These are phyloP conservation scores for Leccinum griseonigrum DNA, from an alignment of 1,284 basidiomycete genomes.

Conservation along the genomic window DNA sequence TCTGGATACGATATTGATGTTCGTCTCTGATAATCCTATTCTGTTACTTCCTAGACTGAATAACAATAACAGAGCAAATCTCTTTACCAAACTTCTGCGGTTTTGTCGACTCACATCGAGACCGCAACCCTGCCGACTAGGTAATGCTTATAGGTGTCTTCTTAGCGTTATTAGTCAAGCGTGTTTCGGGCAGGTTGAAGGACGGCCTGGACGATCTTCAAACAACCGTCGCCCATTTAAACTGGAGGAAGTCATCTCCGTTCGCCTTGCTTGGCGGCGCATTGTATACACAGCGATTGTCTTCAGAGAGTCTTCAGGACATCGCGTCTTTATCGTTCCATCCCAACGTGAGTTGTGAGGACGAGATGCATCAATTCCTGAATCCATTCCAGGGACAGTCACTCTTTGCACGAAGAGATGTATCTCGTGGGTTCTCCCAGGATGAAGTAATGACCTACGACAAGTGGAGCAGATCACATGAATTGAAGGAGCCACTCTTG, in stretches of 20 bases:
- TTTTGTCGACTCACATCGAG: slow-evolving; percentile 68
- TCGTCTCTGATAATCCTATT: slow-evolving; percentile 1
- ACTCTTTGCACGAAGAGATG: slow-evolving; percentile 45
- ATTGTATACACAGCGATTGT: slow-evolving; percentile 40
- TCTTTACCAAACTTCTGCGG: slow-evolving; percentile 57
- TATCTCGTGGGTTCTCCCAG: slow-evolving; percentile 54
- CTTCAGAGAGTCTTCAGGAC: slow-evolving; percentile 27
- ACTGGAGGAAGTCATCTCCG: slow-evolving; percentile 50
- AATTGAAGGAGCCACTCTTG: slow-evolving; percentile 34
- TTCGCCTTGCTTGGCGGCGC: slow-evolving; percentile 60
- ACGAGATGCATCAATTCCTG: not conserved
- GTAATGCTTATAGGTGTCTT: slow-evolving; percentile 34
- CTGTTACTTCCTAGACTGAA: slow-evolving; percentile 3
- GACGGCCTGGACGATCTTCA: slow-evolving; percentile 42
- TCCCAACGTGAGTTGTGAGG: slow-evolving; percentile 13
- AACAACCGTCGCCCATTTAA: slow-evolving; percentile 48
- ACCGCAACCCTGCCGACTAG: slow-evolving; percentile 62
- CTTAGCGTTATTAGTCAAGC: not conserved
- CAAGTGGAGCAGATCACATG: slow-evolving; percentile 33
- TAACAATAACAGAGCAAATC: slow-evolving; percentile 36
- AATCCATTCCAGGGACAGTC: slow-evolving; percentile 15
- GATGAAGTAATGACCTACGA: slow-evolving; percentile 38
- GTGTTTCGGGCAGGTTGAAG: slow-evolving; percentile 37
- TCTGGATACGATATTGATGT: slow-evolving; percentile 40
- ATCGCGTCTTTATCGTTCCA: slow-evolving; percentile 47